A percentile compares a stretch with the other conserved stretches of the same genome.
Evolutionary conservation across 1,284 basidiomycete genomes (phyloP).

Genomic region (Ganoderma boninense): DNA sequence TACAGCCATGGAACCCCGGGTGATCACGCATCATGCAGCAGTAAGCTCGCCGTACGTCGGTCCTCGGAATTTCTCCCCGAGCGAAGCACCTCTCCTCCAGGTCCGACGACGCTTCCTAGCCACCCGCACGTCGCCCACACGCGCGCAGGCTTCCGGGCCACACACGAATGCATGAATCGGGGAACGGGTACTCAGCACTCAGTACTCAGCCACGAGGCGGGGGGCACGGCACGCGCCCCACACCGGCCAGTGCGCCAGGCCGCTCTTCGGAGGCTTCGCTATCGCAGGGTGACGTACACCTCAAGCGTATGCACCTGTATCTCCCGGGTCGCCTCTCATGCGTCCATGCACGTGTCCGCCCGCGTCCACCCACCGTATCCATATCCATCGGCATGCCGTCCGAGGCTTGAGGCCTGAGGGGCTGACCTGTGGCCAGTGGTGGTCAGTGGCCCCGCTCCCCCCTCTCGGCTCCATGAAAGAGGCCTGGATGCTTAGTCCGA

Average conservation of each 20-base stretch:
- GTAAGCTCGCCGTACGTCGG: neutral
- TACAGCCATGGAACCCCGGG: too few species aligned
- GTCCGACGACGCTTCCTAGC: constrained; percentile 4
- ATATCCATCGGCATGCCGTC: neutral
- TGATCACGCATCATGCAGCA: too few species aligned
- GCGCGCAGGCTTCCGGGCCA: neutral
- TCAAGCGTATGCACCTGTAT: neutral
- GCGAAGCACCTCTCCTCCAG: neutral
- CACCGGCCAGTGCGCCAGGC: neutral
- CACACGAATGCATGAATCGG: constrained; percentile 9
- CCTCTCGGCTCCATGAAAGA: neutral
- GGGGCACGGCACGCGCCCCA: neutral
- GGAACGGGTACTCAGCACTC: constrained; percentile 7
- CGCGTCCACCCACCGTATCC: too few species aligned
- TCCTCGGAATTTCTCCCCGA: neutral
- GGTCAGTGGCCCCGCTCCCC: too few species aligned
- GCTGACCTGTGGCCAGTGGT: neutral
- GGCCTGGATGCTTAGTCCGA: neutral
- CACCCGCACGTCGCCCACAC: neutral
- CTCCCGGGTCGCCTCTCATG: neutral
- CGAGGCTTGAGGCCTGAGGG: neutral
- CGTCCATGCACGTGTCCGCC: neutral
- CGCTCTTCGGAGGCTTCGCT: neutral
- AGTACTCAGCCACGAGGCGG: constrained; percentile 22
- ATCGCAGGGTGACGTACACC: neutral